These are phyloP conservation scores for Aspergillus viridinutans DNA, from an alignment of 2,329 filamentous ascomycete genomes.

Conservation along the genomic window DNA sequence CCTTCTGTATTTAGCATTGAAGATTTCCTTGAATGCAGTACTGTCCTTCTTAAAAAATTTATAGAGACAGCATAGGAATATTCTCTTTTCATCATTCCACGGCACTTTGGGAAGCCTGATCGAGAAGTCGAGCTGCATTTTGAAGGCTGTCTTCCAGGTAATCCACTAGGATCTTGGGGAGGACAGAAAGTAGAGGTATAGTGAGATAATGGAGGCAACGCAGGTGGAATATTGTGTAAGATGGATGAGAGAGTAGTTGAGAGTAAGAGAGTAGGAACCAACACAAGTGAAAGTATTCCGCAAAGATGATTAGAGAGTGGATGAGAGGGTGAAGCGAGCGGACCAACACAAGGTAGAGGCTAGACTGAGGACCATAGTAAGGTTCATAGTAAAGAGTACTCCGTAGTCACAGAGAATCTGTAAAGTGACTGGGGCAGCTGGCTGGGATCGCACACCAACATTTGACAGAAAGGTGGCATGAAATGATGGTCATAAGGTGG, in stretches of 20 bases:
- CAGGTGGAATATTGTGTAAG: too few species aligned
- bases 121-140: neutral
- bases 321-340: neutral
- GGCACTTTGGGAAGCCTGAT: neutral
- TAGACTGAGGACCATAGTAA: neutral
- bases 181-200: neutral
- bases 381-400: neutral
- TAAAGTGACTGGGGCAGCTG: neutral
- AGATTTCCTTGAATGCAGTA: slow-evolving; percentile 16
- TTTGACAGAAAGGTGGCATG: too few species aligned
- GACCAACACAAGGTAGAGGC: neutral
- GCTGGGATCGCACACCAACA: neutral
- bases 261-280: neutral
- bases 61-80: slow-evolving; percentile 23
- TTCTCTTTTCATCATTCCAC: slow-evolving; percentile 6
- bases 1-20: slow-evolving; percentile 22
- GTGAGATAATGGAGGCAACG: neutral
- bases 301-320: neutral
- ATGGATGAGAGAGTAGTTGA: too few species aligned
- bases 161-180: neutral
- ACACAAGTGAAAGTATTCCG: neutral
- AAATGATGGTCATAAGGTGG: neutral
- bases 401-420: neutral
- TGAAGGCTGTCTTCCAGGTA: neutral
- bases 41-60: slow-evolving; percentile 18